Conservation (phyloP, 805 yeast species). For the Candida fluviatilis region DNA sequence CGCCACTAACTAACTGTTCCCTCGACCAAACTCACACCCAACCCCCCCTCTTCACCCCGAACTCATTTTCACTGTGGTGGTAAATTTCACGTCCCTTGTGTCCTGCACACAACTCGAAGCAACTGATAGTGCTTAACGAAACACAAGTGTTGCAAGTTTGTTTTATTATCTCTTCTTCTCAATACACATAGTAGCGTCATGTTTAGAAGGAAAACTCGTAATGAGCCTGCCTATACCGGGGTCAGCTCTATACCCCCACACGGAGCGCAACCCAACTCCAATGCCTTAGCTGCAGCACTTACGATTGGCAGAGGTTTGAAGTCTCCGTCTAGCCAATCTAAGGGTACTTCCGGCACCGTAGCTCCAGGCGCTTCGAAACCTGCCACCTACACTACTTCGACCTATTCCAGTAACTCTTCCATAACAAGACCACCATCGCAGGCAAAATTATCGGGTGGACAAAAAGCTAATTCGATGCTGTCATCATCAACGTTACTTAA, state of each 20-base stretch:
- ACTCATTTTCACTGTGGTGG: too few species aligned
- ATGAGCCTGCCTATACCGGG: slow-evolving; percentile 38
- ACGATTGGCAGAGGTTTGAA: slow-evolving; percentile 32
- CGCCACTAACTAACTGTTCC: too few species aligned
- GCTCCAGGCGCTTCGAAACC: not conserved
- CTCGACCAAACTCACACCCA: too few species aligned
- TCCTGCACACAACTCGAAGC: too few species aligned
- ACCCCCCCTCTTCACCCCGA: too few species aligned
- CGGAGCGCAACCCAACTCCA: slow-evolving; percentile 30
- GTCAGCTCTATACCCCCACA: slow-evolving; percentile 34
- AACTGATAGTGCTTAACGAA: too few species aligned
- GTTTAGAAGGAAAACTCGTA: slow-evolving; percentile 32
- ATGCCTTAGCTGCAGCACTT: slow-evolving; percentile 43
- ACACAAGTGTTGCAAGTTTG: too few species aligned
- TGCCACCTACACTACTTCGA: not conserved
- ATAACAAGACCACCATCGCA: not conserved
- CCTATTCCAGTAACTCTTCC: not conserved
- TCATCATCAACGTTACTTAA: not conserved
- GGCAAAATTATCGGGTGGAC: not conserved
- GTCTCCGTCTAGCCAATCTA: too few species aligned
- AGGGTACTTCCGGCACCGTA: too few species aligned
- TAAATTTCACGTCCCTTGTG: too few species aligned
- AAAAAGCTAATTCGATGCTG: not conserved
- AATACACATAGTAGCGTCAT: too few species aligned
- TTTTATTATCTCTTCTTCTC: too few species aligned